Evolutionary conservation across 352 stramenopile genomes (phyloP).

Genomic region (Elongisporangium anandrum): DNA sequence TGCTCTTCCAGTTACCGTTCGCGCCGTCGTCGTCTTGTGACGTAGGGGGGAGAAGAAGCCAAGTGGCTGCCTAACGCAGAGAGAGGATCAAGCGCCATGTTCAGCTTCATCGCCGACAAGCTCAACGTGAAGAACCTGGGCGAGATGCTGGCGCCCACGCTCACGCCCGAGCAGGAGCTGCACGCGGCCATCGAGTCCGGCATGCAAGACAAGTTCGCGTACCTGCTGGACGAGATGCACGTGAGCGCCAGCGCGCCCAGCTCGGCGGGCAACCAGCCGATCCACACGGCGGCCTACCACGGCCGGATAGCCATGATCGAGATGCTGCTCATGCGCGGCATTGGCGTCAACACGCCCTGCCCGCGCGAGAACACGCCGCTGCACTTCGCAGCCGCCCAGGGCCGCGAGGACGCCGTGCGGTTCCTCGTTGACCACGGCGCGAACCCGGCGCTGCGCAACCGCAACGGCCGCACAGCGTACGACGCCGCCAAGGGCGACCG

Average conservation of each 20-base stretch:
- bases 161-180: conserved; percentile 84
- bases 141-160: conserved; percentile 81
- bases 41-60: not conserved
- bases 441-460: conserved; percentile 79
- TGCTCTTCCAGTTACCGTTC: not conserved
- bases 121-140: conserved; percentile 88
- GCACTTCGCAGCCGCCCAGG: conserved; percentile 79
- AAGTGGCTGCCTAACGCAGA: not conserved
- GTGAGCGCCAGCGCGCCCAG: conserved; percentile 70
- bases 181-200: conserved; percentile 75
- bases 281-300: conserved; percentile 85
- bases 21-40: not conserved
- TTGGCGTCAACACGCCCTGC: conserved; percentile 67
- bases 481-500: conserved; percentile 83
- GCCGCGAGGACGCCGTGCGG: conserved; percentile 67
- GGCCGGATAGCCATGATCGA: conserved; percentile 72
- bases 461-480: conserved; percentile 74
- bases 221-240: conserved; percentile 66
- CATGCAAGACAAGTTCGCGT: conserved; percentile 62
- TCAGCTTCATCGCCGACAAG: conserved; percentile 86
- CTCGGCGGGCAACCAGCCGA: conserved; percentile 67
- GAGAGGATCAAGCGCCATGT: conserved; percentile 42
- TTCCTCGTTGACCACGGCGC: conserved; percentile 65
- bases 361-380: conserved; percentile 75
- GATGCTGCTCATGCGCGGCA: conserved; percentile 54